Conservation (phyloP, 2,329 filamentous ascomycete species). For the Colletotrichum tofieldiae region DNA sequence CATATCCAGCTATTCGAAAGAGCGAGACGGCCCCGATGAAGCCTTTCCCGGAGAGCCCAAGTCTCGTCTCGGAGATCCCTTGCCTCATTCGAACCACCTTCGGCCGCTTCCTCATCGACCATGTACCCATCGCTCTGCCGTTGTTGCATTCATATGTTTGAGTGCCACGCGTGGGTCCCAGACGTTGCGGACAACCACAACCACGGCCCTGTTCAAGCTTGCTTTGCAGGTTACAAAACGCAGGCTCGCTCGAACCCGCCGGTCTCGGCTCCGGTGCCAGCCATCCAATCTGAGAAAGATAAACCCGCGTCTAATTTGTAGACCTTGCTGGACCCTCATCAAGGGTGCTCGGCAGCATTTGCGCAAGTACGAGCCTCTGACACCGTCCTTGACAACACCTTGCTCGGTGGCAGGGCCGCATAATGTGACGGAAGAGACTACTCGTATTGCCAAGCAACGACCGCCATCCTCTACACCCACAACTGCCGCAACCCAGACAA, state of each 20-base stretch:
- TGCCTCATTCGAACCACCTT: constrained; percentile 13
- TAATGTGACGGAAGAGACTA: constrained; percentile 30
- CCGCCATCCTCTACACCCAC: constrained; percentile 28
- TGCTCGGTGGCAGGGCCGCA: not conserved
- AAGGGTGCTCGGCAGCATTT: constrained; percentile 21
- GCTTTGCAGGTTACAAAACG: not conserved
- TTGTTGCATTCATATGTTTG: constrained; percentile 33
- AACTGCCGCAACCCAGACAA: constrained; percentile 37
- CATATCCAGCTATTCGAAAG: not conserved
- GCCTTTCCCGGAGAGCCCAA: not conserved
- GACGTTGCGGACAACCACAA: not conserved
- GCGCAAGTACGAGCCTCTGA: constrained; percentile 24
- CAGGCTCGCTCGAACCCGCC: constrained; percentile 17
- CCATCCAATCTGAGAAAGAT: constrained; percentile 33
- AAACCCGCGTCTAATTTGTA: constrained; percentile 38
- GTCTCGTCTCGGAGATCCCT: constrained; percentile 16
- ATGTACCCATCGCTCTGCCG: constrained; percentile 33
- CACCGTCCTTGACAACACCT: constrained; percentile 14
- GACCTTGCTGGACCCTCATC: constrained; percentile 27
- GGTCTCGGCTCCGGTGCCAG: constrained; percentile 30
- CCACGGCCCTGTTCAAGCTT: constrained; percentile 4
- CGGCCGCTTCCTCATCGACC: constrained; percentile 1
- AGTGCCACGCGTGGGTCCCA: constrained; percentile 27
- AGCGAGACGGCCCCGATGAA: not conserved
- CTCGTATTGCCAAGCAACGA: constrained; percentile 31